These are phyloP conservation scores for Anthracocystis walkeri DNA, from an alignment of 1,284 basidiomycete species.

Conservation along the genomic window DNA sequence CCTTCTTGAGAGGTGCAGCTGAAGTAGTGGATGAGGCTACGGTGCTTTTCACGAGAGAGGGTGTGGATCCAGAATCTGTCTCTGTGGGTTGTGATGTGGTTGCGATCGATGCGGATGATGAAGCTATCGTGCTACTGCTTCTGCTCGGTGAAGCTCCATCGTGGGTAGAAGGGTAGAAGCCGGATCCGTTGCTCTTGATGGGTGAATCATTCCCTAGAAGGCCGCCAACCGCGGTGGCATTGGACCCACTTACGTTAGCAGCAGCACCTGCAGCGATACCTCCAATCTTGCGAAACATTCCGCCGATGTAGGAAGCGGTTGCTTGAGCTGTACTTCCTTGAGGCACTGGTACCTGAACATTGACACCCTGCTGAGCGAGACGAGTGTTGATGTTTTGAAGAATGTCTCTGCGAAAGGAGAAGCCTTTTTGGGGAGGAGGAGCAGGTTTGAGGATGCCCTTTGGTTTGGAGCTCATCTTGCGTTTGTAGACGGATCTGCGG, in stretches of 20 bases:
- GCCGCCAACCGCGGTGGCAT: constrained; percentile 23
- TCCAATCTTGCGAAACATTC: constrained; percentile 59
- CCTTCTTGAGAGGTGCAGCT: constrained; percentile 57
- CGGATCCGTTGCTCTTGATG: constrained; percentile 12
- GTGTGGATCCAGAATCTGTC: constrained; percentile 8
- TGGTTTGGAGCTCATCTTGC: constrained; percentile 37
- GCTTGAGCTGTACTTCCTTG: constrained; percentile 51
- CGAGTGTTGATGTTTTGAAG: constrained; percentile 64
- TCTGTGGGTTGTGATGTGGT: constrained; percentile 19
- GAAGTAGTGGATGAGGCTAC: constrained; percentile 38
- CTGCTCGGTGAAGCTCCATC: constrained; percentile 11
- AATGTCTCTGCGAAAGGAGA: constrained; percentile 63
- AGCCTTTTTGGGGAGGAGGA: constrained; percentile 58
- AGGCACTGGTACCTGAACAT: constrained; percentile 63
- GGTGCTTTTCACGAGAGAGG: constrained; percentile 26
- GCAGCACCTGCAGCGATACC: constrained; percentile 54
- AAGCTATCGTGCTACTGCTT: constrained; percentile 12
- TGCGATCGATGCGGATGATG: constrained; percentile 6
- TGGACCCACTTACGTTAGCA: constrained; percentile 41
- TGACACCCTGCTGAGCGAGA: constrained; percentile 66
- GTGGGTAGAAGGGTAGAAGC: neutral
- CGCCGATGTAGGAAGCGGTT: constrained; percentile 55
- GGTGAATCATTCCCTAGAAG: constrained; percentile 26
- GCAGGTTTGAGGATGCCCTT: constrained; percentile 64
- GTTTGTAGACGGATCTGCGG: constrained; percentile 50